These are phyloP conservation scores for Extremus antarcticus DNA, from an alignment of 495 filamentous ascomycete species.

Conservation along the genomic window DNA sequence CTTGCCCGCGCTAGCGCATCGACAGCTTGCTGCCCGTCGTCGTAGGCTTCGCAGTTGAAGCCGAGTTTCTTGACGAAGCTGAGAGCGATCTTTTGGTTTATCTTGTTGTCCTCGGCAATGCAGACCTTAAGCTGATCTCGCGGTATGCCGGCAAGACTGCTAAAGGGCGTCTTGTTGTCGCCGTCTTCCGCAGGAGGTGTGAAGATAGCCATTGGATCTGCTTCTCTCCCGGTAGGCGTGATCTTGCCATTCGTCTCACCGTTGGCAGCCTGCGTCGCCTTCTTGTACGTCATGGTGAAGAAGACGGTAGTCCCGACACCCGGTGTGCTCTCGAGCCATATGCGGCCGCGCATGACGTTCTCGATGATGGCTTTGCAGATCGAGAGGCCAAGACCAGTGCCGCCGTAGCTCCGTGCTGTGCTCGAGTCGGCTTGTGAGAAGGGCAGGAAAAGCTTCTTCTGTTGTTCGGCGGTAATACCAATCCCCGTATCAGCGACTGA, in stretches of 20 bases:
- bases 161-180: slow-evolving; percentile 11
- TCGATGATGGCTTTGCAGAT: slow-evolving; percentile 94
- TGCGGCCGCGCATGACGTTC: slow-evolving; percentile 75
- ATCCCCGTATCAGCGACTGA: slow-evolving; percentile 88
- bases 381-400: slow-evolving; percentile 78
- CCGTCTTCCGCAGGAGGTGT: slow-evolving; percentile 33
- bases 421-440: slow-evolving; percentile 86
- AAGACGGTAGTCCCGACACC: slow-evolving; percentile 74
- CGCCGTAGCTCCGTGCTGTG: slow-evolving; percentile 78
- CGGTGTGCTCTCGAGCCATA: slow-evolving; percentile 66
- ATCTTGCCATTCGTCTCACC: slow-evolving; percentile 27
- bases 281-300: slow-evolving; percentile 73
- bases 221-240: slow-evolving; percentile 5
- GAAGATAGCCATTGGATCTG: slow-evolving; percentile 44
- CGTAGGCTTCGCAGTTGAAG: slow-evolving; percentile 71
- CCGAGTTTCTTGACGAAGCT: slow-evolving; percentile 78
- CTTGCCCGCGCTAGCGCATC: slow-evolving; percentile 68
- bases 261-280: slow-evolving; percentile 46
- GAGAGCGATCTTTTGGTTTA: slow-evolving; percentile 85
- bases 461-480: slow-evolving; percentile 71
- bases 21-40: slow-evolving; percentile 74
- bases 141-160: slow-evolving; percentile 58
- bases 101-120: slow-evolving; percentile 85
- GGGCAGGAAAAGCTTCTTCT: slow-evolving; percentile 74
- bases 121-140: slow-evolving; percentile 71